Evolutionary conservation across 2,329 filamentous ascomycete genomes (phyloP), one percentile per base, ranked within the genome.

Genomic region (Ophiostoma triangulosporum): DNA sequence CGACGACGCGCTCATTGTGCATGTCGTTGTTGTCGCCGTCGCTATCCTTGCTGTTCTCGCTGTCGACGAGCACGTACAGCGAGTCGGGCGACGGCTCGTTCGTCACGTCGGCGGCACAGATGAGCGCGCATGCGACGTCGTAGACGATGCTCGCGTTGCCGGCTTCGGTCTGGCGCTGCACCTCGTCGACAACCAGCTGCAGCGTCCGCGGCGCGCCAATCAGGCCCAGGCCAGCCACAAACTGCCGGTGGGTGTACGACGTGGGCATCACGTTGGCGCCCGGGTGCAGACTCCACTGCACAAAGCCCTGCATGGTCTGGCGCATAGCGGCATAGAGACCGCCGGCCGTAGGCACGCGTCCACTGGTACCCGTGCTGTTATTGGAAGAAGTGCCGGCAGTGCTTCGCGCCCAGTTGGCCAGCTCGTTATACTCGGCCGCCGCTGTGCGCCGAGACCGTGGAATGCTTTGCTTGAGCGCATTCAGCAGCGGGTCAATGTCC

Each of bases 201-300:
- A 91, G 66, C 0, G 87, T 68, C 4, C 74, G 71, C 55, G 72
- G 76, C 0, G 83, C 76, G 0, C 84, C 84, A 1, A 85, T 67
- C 31, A 86, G 70, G 53, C 77, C 75, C 33, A 79, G 65, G 0
- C 76, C 79, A 0, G 76, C 73, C 8, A 86, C 73, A 3, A 88
- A 69, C 58, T 86, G 82, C 4, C 83, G 79, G 62, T 89, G 84
- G 0, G 83, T 86, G 64, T 90, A 91, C 11, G 76, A 73, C 0
- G 84, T 73, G 1, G 78, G 78, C 69, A 77, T 77, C 31, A 70
- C 69, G 54, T 75, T 78, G 33, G 75, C 65, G 4, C 53, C 57
- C 0, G 77, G 74, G 50, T 81, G 74, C 36, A 80, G 67, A 31
- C 75, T 78, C 86, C 86, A 91, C 49, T 80, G 73, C 2, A 83